A percentile compares a stretch with the other conserved stretches of the same genome.
phyloP scores from a whole-genome alignment of 179 eudicot genomes.

The Sideroxylon spinosum region DNA sequence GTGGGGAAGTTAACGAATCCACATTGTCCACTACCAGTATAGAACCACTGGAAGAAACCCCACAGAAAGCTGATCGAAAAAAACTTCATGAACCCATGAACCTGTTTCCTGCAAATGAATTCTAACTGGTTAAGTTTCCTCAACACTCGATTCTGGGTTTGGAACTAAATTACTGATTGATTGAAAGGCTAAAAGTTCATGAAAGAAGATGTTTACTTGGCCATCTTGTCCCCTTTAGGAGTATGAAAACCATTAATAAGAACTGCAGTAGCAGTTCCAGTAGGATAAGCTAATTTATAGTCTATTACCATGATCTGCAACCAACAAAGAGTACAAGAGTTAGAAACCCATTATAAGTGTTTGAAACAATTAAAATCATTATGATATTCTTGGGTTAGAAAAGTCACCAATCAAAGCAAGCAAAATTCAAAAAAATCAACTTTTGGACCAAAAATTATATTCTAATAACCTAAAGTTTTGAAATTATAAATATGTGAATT shows the following conservation, averaged over 20 bases:
- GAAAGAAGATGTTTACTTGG: slow-evolving; percentile 35
- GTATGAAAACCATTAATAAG: slow-evolving; percentile 92
- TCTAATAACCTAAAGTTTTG: too few species aligned
- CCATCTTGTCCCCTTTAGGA: slow-evolving; percentile 60
- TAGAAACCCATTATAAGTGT: background rate
- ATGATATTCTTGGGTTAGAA: background rate
- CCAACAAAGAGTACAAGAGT: background rate
- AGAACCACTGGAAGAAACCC: slow-evolving; percentile 89
- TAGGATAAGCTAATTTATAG: slow-evolving; percentile 79
- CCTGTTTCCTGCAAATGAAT: slow-evolving; percentile 68
- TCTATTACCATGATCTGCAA: slow-evolving; percentile 75
- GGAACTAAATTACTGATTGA: background rate
- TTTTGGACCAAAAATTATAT: too few species aligned
- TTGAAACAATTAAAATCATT: background rate
- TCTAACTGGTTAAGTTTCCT: background rate
- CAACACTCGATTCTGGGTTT: background rate
- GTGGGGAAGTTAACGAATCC: slow-evolving; percentile 87
- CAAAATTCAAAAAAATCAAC: too few species aligned
- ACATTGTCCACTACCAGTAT: slow-evolving; percentile 61
- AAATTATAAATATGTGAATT: too few species aligned
- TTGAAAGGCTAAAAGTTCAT: background rate
- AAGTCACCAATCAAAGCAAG: too few species aligned
- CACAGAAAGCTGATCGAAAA: slow-evolving; percentile 77
- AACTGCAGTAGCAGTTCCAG: slow-evolving; percentile 90
- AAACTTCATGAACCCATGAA: slow-evolving; percentile 62